Evolutionary conservation across 2,329 filamentous ascomycete genomes (phyloP).

Genomic region (Hypoxylon sp.): DNA sequence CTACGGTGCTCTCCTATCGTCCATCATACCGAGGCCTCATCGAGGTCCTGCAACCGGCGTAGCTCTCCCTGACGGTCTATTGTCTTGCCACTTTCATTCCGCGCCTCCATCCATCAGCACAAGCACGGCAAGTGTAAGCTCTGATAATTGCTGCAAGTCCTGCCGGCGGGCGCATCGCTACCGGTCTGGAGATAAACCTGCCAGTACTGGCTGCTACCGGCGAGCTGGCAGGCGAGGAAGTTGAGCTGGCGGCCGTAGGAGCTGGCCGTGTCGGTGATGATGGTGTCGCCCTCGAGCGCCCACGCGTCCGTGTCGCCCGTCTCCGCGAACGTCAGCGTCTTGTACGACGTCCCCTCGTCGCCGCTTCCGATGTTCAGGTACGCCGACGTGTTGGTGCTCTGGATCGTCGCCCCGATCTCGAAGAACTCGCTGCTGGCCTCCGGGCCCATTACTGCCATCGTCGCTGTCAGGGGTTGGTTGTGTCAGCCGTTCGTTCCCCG

Average conservation of each 20-base stretch:
- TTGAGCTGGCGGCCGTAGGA: slow-evolving; percentile 53
- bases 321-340: slow-evolving; percentile 56
- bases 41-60: no score
- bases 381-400: slow-evolving; percentile 55
- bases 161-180: slow-evolving; percentile 56
- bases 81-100: background rate
- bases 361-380: slow-evolving; percentile 58
- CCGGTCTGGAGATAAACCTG: slow-evolving; percentile 62
- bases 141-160: slow-evolving; percentile 62
- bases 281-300: slow-evolving; percentile 54
- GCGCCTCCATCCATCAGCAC: slow-evolving; percentile 46
- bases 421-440: slow-evolving; percentile 58
- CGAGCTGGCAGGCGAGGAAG: slow-evolving; percentile 57
- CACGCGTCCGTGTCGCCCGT: slow-evolving; percentile 56
- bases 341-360: slow-evolving; percentile 59
- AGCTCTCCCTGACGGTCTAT: no score
- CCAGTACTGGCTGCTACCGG: slow-evolving; percentile 51
- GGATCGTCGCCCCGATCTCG: slow-evolving; percentile 57
- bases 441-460: slow-evolving; percentile 59
- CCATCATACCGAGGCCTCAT: no score
- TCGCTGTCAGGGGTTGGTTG: slow-evolving; percentile 40
- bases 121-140: slow-evolving; percentile 62
- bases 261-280: slow-evolving; percentile 40
- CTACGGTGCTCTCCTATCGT: no score
- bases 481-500: background rate